Conservation (phyloP, 306 rosid species). For the Ceratonia siliqua region DNA sequence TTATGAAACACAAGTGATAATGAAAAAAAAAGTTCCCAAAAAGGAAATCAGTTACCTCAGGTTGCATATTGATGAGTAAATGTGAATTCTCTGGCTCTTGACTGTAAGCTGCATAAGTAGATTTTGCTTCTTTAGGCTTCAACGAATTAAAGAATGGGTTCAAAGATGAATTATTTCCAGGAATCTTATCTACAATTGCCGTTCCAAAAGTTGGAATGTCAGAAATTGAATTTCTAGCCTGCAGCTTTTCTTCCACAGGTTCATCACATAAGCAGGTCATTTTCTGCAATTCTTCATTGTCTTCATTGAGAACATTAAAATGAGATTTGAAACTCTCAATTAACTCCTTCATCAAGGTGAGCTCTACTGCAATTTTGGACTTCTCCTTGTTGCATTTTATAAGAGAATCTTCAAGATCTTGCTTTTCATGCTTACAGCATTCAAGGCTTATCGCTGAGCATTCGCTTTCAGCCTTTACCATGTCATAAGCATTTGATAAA, state of each 20-base stretch:
- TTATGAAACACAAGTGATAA: slow-evolving; percentile 21
- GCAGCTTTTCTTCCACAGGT: not conserved
- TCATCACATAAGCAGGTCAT: slow-evolving; percentile 30
- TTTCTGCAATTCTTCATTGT: slow-evolving; percentile 31
- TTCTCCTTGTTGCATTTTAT: slow-evolving; percentile 74
- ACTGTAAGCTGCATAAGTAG: slow-evolving; percentile 28
- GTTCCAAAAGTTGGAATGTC: slow-evolving; percentile 15
- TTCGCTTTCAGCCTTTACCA: slow-evolving; percentile 90
- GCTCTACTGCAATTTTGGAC: slow-evolving; percentile 67
- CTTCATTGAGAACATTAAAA: slow-evolving; percentile 43
- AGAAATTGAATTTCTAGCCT: slow-evolving; percentile 12
- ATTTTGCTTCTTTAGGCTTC: slow-evolving; percentile 41
- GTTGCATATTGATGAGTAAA: slow-evolving; percentile 36
- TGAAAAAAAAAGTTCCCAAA: not conserved
- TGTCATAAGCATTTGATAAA: slow-evolving; percentile 74
- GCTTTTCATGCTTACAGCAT: slow-evolving; percentile 95
- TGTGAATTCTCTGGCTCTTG: slow-evolving; percentile 47
- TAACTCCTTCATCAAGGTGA: slow-evolving; percentile 55
- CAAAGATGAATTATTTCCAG: slow-evolving; percentile 4
- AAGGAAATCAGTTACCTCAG: slow-evolving; percentile 50
- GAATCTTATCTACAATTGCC: not conserved
- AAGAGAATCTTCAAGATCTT: slow-evolving; percentile 80
- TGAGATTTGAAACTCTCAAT: slow-evolving; percentile 47
- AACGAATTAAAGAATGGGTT: slow-evolving; percentile 29
- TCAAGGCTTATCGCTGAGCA: slow-evolving; percentile 89